Evolutionary conservation across 2,329 filamentous ascomycete species (phyloP).

Genomic region (Orbilia javanica): DNA sequence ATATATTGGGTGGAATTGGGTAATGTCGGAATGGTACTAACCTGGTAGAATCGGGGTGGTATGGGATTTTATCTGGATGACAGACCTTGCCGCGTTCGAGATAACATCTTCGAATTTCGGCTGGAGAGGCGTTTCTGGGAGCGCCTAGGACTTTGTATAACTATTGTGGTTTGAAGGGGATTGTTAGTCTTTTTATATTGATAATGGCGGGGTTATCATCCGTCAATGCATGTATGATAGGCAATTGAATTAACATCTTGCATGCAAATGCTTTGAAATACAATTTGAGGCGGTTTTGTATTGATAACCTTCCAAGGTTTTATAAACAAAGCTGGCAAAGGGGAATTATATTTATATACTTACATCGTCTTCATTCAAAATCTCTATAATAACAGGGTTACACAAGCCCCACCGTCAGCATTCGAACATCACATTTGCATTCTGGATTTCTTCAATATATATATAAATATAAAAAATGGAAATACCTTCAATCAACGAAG

Average conservation of each 20-base stretch:
- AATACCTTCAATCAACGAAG: conserved; percentile 54
- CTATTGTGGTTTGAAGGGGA: conserved; percentile 35
- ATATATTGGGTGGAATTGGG: not conserved
- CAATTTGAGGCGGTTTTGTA: too few relatives aligned
- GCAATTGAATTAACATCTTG: too few relatives aligned
- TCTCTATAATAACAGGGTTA: conserved; percentile 32
- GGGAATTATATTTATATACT: conserved; percentile 5
- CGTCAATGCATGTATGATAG: too few relatives aligned
- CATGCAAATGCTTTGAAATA: too few relatives aligned
- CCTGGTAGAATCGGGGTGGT: conserved; percentile 65
- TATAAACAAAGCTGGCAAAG: not conserved
- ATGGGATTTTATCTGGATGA: conserved; percentile 65
- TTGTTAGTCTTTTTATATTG: not conserved
- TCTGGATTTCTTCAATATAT: not conserved
- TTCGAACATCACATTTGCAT: not conserved
- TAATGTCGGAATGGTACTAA: conserved; percentile 37
- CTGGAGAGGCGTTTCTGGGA: conserved; percentile 63
- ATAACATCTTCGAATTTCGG: conserved; percentile 65
- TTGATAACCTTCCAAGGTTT: too few relatives aligned
- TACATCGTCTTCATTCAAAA: conserved; percentile 47
- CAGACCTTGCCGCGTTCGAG: conserved; percentile 66
- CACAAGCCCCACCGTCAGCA: conserved; percentile 5
- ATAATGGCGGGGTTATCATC: not conserved
- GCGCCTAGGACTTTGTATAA: conserved; percentile 65
- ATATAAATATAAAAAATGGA: not conserved